These are phyloP conservation scores for Ceratocystis papillata DNA, from an alignment of 2,329 filamentous ascomycete genomes.

Conservation along the genomic window DNA sequence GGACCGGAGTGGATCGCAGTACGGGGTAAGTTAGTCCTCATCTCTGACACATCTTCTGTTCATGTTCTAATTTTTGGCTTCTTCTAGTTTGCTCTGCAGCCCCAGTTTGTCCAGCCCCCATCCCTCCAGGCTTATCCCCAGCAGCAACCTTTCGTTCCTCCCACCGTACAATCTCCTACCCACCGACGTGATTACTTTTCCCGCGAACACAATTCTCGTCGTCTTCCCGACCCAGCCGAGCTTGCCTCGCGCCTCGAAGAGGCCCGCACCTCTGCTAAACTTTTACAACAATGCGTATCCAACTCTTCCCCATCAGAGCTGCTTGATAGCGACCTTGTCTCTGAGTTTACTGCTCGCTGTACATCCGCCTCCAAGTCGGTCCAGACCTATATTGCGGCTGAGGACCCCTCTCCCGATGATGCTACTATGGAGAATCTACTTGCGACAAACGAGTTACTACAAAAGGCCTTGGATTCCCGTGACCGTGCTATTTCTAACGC, in stretches of 20 bases:
- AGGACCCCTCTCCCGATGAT: slow-evolving; percentile 74
- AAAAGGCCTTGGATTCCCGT: slow-evolving; percentile 70
- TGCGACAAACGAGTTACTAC: slow-evolving; percentile 85
- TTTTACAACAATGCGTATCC: slow-evolving; percentile 84
- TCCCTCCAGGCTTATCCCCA: slow-evolving; percentile 11
- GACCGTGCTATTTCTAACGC: slow-evolving; percentile 65
- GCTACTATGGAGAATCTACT: slow-evolving; percentile 89
- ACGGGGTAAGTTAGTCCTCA: slow-evolving; percentile 36
- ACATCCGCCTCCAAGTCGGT: slow-evolving; percentile 68
- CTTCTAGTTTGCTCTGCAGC: slow-evolving; percentile 13
- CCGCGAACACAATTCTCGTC: slow-evolving; percentile 39
- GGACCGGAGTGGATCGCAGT: slow-evolving; percentile 38
- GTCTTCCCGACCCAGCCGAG: slow-evolving; percentile 60
- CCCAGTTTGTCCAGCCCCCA: background rate
- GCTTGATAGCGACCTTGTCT: slow-evolving; percentile 73
- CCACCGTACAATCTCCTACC: slow-evolving; percentile 26
- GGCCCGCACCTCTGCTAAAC: slow-evolving; percentile 77
- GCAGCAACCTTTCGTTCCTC: slow-evolving; percentile 27
- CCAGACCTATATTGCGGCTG: slow-evolving; percentile 72
- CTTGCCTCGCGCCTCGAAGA: slow-evolving; percentile 78
- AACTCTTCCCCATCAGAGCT: slow-evolving; percentile 70
- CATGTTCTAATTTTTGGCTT: background rate
- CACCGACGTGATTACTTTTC: slow-evolving; percentile 49
- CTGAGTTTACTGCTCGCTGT: slow-evolving; percentile 83
- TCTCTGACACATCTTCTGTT: background rate